A percentile compares a stretch with the other conserved stretches of the same genome.
Evolutionary conservation across 495 filamentous ascomycete genomes (phyloP).

Genomic region (Aspergillus sparsus): DNA sequence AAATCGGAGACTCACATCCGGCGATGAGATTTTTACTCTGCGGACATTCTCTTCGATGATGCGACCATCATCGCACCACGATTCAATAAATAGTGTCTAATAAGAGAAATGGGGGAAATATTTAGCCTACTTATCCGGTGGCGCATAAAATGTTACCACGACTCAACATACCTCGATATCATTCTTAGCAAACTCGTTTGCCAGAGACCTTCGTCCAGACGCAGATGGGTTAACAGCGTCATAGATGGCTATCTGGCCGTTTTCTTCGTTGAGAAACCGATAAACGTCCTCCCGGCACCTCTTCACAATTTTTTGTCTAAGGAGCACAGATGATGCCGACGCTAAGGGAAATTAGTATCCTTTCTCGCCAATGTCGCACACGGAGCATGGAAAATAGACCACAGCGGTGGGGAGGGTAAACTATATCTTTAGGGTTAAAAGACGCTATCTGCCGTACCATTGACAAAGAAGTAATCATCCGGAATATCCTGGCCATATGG

Average conservation of each 20-base stretch:
- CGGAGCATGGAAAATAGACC: neutral
- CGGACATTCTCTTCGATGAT: conserved; percentile 98
- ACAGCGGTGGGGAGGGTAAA: neutral
- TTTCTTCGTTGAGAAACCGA: conserved; percentile 91
- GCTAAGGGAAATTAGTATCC: conserved; percentile 44
- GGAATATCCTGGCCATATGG: conserved; percentile 85
- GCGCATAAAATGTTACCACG: conserved; percentile 1
- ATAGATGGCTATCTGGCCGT: conserved; percentile 97
- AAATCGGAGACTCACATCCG: conserved; percentile 63
- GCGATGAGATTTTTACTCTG: conserved; percentile 97
- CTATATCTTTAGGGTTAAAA: neutral
- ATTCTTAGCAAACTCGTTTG: conserved; percentile 95
- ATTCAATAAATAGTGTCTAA: conserved; percentile 94
- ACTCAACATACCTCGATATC: conserved; percentile 71
- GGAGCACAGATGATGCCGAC: conserved; percentile 78
- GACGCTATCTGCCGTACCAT: conserved; percentile 52
- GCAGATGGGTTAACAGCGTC: conserved; percentile 96
- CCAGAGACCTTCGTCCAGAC: conserved; percentile 78
- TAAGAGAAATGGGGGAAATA: conserved; percentile 12
- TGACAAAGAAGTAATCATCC: conserved; percentile 96
- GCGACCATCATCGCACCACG: conserved; percentile 84
- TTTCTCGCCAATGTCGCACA: too few species aligned
- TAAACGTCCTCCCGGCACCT: conserved; percentile 98
- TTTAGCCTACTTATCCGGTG: neutral
- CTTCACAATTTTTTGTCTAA: conserved; percentile 95